phyloP scores from a whole-genome alignment of 2,329 filamentous ascomycete species.

The Dissoconium aciculare region DNA sequence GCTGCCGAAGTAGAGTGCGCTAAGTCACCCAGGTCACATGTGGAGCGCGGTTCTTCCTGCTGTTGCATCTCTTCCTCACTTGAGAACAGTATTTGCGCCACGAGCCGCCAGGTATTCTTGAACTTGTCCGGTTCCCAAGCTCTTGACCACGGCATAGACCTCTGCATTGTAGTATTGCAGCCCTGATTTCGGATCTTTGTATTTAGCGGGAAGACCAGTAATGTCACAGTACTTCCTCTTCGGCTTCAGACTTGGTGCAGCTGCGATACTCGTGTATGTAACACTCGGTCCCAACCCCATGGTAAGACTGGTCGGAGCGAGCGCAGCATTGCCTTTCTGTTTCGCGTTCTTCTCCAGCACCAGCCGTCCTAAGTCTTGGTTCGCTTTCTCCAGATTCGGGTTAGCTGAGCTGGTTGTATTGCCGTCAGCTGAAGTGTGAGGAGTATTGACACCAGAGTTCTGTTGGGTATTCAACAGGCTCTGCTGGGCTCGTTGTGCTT shows the following conservation, averaged over 20 bases:
- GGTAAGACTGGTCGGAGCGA: constrained; percentile 7
- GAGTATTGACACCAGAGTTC: constrained; percentile 65
- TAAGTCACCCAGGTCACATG: too few species aligned
- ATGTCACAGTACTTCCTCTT: constrained; percentile 90
- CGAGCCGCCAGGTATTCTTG: constrained; percentile 82
- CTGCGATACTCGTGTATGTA: constrained; percentile 95
- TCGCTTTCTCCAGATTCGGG: constrained; percentile 78
- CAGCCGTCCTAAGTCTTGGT: constrained; percentile 69
- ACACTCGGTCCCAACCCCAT: constrained; percentile 40
- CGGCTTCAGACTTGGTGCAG: constrained; percentile 66
- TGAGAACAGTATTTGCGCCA: constrained; percentile 83
- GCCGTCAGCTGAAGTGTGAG: constrained; percentile 23
- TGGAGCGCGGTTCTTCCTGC: too few species aligned
- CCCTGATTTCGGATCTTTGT: constrained; percentile 88
- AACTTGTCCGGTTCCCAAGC: constrained; percentile 62
- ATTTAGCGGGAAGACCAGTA: constrained; percentile 80
- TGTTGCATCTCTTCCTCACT: too few species aligned
- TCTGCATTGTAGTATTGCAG: constrained; percentile 87
- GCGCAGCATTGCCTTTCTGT: constrained; percentile 23
- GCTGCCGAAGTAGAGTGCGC: too few species aligned
- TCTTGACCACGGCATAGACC: constrained; percentile 71
- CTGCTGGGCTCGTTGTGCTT: constrained; percentile 78
- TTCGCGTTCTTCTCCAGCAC: constrained; percentile 65
- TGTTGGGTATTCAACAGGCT: constrained; percentile 64
- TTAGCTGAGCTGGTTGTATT: constrained; percentile 44